Base-by-base conservation (phyloP, 1,284 basidiomycete species). In the Mycena sp. region DNA sequence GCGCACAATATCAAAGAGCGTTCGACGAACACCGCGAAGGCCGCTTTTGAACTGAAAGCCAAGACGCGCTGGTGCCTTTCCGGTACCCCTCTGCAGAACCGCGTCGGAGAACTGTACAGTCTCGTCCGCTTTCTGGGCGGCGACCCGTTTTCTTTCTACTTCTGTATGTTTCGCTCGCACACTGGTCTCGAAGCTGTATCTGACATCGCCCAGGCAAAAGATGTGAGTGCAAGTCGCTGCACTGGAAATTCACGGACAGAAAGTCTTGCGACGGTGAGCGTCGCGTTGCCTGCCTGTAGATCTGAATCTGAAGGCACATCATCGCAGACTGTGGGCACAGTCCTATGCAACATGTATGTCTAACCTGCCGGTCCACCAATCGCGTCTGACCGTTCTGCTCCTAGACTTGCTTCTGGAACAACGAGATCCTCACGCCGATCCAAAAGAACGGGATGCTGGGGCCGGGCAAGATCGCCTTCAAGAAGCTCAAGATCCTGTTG, bases 1-100 rank as follows among this genome's bases (percentile, higher is more conserved):
- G 97, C 97, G 7, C 98, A 99, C 78, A 98, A 98, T 75, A 99
- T 98, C 81, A 97, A 96, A 76, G 97, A 99, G 75, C 88, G 98
- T 16, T 80, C 89, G 1, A 97, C 95, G 1, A 99, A 98, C 74
- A 99, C 97, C 0, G 96, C 98, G 2, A 99, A 98, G 77, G 96
- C 95, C 11, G 87, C 95, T 0, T 99, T 99, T 74, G 93, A 95
- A 54, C 82, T 99, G 5, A 78, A 91, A 70, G 88, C 91, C 59
- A 87, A 87, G 63, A 95, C 89, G 70, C 89, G 89, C 66, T 99
- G 98, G 98, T 99, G 98, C 77, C 82, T 99, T 30, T 98, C 96
- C 26, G 98, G 97, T n/a, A 98, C 96, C n/a, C 96, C 95, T 0
- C 79, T 96, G 14, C 94, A 99, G 77, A 98, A 98, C 72, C 90